Conservation (phyloP, 441 rosid species). For the Pelargonium citronellum region DNA sequence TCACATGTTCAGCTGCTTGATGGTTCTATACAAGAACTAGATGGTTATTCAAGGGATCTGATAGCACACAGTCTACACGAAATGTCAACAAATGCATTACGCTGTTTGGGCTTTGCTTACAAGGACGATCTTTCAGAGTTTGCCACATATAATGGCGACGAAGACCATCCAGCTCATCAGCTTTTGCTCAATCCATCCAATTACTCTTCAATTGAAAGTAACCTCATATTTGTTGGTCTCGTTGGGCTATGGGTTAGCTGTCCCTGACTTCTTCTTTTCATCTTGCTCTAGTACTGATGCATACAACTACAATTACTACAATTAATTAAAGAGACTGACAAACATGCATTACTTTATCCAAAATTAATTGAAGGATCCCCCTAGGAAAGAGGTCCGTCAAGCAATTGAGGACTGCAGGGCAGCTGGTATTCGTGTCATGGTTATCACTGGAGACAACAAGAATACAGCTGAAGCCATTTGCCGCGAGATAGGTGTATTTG, state of each 20-base stretch:
- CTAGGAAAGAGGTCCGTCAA: constrained; percentile 84
- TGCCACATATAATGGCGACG: constrained; percentile 35
- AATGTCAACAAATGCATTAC: constrained; percentile 36
- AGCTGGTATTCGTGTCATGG: constrained; percentile 97
- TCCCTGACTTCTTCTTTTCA: background rate
- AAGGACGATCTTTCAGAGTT: constrained; percentile 40
- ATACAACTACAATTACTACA: background rate
- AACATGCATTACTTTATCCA: constrained; percentile 9
- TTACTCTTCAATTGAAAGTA: constrained; percentile 75
- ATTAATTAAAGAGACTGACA: background rate
- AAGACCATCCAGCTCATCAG: constrained; percentile 73
- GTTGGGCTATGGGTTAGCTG: constrained; percentile 75
- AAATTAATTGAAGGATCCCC: constrained; percentile 67
- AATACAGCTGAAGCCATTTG: constrained; percentile 97
- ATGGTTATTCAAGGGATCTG: constrained; percentile 26
- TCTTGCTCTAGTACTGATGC: constrained; percentile 1
- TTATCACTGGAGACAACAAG: constrained; percentile 94
- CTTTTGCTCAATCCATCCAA: constrained; percentile 65
- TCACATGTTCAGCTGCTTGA: constrained; percentile 39
- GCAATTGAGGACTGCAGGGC: constrained; percentile 89
- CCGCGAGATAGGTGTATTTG: constrained; percentile 86
- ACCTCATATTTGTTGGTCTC: constrained; percentile 68
- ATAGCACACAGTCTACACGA: constrained; percentile 29
- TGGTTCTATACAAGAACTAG: constrained; percentile 37
- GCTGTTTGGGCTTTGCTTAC: constrained; percentile 47